Base-by-base conservation (phyloP, 495 filamentous ascomycete genomes). In the Xylaria sp. region DNA sequence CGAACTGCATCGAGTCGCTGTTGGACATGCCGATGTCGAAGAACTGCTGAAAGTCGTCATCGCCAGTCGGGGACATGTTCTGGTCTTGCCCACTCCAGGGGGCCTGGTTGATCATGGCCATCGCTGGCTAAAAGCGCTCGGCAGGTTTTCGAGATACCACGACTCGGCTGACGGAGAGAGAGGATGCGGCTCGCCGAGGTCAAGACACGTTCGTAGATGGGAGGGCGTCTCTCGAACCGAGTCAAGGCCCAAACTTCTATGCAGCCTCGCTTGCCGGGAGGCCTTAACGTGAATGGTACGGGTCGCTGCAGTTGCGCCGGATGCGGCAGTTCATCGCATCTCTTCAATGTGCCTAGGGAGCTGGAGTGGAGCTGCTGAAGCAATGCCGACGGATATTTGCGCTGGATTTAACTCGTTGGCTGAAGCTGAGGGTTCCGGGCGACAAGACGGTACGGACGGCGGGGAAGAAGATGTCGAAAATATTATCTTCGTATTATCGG, bases 21-120 rank as follows among this genome's bases (percentile, higher is more conserved):
- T 77, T 82, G 33, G 79, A 81, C 81, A 87, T 84, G 75, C 76
- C 80, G 77, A 88, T 86, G 72, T 89, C 84, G 43, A 89, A 78
- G 70, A 85, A 88, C 68, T 87, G 86, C 65, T 87, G 83, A 68
- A 88, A 88, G 55, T 86, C 86, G 78, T 88, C 85, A 19, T 87
- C 84, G 44, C 79, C 63, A 7, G 79, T 67, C 1, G 81, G 78
- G 64, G 85, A 78, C 66, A 85, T 79, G 40, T 80, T 76, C 67
- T 86, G 83, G 48, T 86, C 84, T 71, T 83, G 79, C 43, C 82
- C 80, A 64, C 79, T 80, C 87, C 87, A 89, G 62, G 75, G 73
- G 40, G 76, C 75, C 37, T 85, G 83, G 63, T 82, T 80, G 82
- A 86, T 85, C 76, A 79, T 82, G 76, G 77, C 80, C 71, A 77